Conservation (phyloP, 1,139 yeast species). For the Sugiyamaella xylanicola region DNA sequence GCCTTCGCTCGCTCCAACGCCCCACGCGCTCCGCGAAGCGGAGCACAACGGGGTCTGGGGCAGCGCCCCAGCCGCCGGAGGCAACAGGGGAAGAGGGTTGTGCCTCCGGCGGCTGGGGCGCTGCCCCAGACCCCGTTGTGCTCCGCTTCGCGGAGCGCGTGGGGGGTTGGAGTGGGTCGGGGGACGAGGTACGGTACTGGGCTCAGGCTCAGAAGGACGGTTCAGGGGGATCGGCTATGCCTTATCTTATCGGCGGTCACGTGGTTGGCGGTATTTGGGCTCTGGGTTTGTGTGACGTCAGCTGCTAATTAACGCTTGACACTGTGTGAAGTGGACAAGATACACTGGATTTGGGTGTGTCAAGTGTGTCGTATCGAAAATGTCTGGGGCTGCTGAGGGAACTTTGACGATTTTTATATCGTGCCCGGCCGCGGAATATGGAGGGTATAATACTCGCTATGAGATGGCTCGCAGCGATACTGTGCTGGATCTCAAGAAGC, state of each 20-base stretch:
- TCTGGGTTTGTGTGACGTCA: neutral
- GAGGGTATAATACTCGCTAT: slow-evolving; percentile 3
- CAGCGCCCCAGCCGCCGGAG: too few species aligned
- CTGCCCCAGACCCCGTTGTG: too few species aligned
- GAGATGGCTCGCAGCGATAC: slow-evolving; percentile 9
- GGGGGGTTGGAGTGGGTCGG: too few species aligned
- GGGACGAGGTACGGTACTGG: neutral
- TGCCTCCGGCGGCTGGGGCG: too few species aligned
- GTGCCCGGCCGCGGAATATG: slow-evolving; percentile 11
- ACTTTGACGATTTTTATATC: slow-evolving; percentile 9
- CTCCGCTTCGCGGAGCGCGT: neutral
- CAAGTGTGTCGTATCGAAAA: neutral
- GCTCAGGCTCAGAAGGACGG: neutral
- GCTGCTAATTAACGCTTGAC: neutral
- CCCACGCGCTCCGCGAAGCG: too few species aligned
- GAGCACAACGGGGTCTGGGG: too few species aligned
- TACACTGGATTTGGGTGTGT: neutral
- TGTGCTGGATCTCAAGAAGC: slow-evolving; percentile 19
- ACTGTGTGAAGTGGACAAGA: neutral
- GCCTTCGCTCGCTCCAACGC: too few species aligned
- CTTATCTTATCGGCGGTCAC: neutral
- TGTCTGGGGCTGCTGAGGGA: neutral
- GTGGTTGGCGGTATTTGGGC: neutral
- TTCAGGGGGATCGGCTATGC: neutral
- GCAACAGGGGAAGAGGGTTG: too few species aligned